A percentile compares a stretch with the other conserved stretches of the same genome.
These are phyloP conservation scores for Phalaenopsis equestris DNA, from an alignment of 106 monocot species.

Conservation along the genomic window DNA sequence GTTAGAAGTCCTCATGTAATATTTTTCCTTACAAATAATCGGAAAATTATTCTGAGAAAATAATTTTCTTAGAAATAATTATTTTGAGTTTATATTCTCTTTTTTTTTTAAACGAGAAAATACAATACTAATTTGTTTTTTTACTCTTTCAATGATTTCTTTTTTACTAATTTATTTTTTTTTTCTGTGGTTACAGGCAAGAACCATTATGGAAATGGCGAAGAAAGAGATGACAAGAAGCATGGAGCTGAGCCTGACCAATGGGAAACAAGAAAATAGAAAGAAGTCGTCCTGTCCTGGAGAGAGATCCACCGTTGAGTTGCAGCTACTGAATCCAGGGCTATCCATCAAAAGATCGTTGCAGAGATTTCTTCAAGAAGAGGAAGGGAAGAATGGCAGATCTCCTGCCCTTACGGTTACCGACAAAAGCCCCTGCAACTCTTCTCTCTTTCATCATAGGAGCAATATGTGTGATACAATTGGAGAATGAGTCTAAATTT, in stretches of 20 bases:
- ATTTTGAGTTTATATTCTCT: no score
- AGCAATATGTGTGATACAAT: no score
- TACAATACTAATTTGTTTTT: no score
- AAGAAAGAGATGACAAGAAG: not conserved
- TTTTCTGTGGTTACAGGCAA: constrained; percentile 9
- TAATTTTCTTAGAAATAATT: no score
- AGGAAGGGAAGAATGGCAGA: constrained; percentile 11
- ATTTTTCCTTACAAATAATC: no score
- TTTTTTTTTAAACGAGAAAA: no score
- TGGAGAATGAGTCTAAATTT: no score
- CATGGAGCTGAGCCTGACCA: not conserved
- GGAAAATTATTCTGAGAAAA: no score
- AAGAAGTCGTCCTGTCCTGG: not conserved
- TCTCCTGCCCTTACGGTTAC: not conserved
- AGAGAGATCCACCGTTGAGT: not conserved
- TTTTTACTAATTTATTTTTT: no score
- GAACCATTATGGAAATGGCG: constrained; percentile 27
- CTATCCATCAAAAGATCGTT: constrained; percentile 14
- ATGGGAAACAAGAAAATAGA: not conserved
- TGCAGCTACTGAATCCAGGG: not conserved
- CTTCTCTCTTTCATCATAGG: not conserved
- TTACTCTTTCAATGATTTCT: no score
- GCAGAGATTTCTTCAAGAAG: constrained; percentile 16
- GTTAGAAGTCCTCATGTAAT: no score
- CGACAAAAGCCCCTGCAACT: not conserved